Conservation (phyloP, 352 stramenopile genomes). For the Pythium insidiosum region DNA sequence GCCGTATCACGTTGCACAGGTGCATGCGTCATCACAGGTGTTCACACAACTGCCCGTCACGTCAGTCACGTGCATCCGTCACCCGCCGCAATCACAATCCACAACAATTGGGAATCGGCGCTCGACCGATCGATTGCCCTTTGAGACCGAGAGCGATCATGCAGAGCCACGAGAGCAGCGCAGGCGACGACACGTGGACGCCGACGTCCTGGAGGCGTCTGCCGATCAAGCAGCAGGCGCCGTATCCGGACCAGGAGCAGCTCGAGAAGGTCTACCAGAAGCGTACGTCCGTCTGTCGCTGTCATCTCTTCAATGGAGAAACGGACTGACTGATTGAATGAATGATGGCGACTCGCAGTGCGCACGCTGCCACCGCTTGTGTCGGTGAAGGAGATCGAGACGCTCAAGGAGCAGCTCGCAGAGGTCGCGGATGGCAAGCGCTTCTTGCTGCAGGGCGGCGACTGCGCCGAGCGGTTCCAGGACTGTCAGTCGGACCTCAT, state of each 20-base stretch:
- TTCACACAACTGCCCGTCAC: no score
- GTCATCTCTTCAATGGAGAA: slow-evolving; percentile 1
- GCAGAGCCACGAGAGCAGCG: no score
- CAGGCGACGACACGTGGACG: slow-evolving; percentile 29
- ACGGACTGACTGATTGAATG: slow-evolving; percentile 20
- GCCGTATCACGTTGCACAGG: no score
- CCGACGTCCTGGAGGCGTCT: slow-evolving; percentile 70
- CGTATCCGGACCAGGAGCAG: slow-evolving; percentile 59
- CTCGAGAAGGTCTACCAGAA: slow-evolving; percentile 67
- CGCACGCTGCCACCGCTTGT: slow-evolving; percentile 87
- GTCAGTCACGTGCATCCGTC: no score
- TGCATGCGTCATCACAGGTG: no score
- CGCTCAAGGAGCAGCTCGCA: slow-evolving; percentile 86
- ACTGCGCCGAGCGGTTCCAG: slow-evolving; percentile 97
- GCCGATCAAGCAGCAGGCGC: slow-evolving; percentile 78
- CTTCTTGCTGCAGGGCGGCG: slow-evolving; percentile 97
- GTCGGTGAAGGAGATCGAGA: slow-evolving; percentile 94
- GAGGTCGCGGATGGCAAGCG: slow-evolving; percentile 93
- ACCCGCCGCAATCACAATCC: no score
- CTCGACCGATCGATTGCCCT: no score
- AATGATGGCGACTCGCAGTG: slow-evolving; percentile 48
- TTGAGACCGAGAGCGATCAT: no score
- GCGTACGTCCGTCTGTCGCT: slow-evolving; percentile 21
- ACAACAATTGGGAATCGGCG: no score
- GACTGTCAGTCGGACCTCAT: slow-evolving; percentile 83